phyloP scores from a whole-genome alignment of 2,329 filamentous ascomycete species.

The Alternaria gaisen region DNA sequence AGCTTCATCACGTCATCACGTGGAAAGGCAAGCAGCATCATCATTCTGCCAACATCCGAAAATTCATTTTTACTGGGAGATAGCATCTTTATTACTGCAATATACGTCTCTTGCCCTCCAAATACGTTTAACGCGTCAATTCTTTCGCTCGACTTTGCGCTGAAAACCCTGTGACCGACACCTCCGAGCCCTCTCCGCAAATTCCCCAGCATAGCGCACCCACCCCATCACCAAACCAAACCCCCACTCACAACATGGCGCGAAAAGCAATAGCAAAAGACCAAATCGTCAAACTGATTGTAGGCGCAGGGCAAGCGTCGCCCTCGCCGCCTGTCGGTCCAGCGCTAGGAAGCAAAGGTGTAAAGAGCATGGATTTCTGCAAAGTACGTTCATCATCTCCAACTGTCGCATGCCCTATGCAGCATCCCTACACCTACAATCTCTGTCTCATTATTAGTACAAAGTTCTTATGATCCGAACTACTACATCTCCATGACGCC shows the following conservation, averaged over 20 bases:
- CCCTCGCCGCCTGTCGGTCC: constrained; percentile 96
- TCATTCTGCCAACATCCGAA: background rate
- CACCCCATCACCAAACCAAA: constrained; percentile 6
- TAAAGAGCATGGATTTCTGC: constrained; percentile 99
- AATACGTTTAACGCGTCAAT: background rate
- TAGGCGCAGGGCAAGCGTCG: constrained; percentile 92
- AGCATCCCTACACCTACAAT: background rate
- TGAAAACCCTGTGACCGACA: constrained; percentile 29
- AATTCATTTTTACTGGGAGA: background rate
- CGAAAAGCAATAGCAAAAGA: constrained; percentile 49
- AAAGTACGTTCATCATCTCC: constrained; percentile 52
- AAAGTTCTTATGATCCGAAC: too few relatives aligned
- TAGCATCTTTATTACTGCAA: background rate
- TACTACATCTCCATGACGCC: too few relatives aligned
- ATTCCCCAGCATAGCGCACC: constrained; percentile 17
- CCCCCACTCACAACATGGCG: constrained; percentile 41
- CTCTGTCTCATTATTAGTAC: too few relatives aligned
- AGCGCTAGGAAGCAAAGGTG: constrained; percentile 93
- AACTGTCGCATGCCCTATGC: background rate
- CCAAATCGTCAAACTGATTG: constrained; percentile 90
- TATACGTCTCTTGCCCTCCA: background rate
- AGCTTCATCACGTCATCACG: constrained; percentile 27
- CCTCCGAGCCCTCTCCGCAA: constrained; percentile 34
- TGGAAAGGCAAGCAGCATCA: constrained; percentile 5
- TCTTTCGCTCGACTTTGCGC: background rate